Evolutionary conservation across 2,329 filamentous ascomycete species (phyloP).

Genomic region (Podosphaera fusca): DNA sequence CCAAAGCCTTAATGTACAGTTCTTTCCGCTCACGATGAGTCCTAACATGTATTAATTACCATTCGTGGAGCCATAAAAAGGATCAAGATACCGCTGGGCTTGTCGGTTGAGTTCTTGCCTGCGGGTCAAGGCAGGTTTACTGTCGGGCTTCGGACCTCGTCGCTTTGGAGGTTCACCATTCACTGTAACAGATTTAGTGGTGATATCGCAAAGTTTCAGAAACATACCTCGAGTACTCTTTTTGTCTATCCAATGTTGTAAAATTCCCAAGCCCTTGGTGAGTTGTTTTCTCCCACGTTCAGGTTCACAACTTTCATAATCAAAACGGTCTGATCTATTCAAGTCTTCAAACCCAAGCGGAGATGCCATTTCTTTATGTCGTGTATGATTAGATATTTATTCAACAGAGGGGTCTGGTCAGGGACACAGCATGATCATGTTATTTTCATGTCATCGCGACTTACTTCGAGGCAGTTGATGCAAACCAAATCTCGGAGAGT

Average conservation of each 20-base stretch:
- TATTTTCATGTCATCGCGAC: neutral
- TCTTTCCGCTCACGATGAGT: slow-evolving; percentile 95
- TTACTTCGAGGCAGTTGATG: neutral
- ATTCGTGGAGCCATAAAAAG: too few species aligned
- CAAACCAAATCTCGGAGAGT: too few species aligned
- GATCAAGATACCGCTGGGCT: slow-evolving; percentile 55
- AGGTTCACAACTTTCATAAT: slow-evolving; percentile 14
- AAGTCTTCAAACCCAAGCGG: too few species aligned
- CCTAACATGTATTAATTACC: slow-evolving; percentile 23
- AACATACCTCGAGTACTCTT: slow-evolving; percentile 49
- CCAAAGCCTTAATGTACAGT: slow-evolving; percentile 79
- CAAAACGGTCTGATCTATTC: neutral
- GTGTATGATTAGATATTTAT: too few species aligned
- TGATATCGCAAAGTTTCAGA: neutral
- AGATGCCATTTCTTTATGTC: too few species aligned
- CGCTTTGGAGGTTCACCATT: slow-evolving; percentile 75
- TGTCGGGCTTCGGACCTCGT: slow-evolving; percentile 86
- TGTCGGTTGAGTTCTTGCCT: slow-evolving; percentile 88
- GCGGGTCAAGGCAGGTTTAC: slow-evolving; percentile 76
- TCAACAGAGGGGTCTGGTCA: too few species aligned
- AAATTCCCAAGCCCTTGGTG: slow-evolving; percentile 31
- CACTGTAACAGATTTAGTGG: slow-evolving; percentile 15
- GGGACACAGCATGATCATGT: too few species aligned
- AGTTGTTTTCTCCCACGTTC: slow-evolving; percentile 15
- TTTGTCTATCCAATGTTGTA: slow-evolving; percentile 49